These are phyloP conservation scores for Candida golubevii DNA, from an alignment of 805 yeast species.

Conservation along the genomic window DNA sequence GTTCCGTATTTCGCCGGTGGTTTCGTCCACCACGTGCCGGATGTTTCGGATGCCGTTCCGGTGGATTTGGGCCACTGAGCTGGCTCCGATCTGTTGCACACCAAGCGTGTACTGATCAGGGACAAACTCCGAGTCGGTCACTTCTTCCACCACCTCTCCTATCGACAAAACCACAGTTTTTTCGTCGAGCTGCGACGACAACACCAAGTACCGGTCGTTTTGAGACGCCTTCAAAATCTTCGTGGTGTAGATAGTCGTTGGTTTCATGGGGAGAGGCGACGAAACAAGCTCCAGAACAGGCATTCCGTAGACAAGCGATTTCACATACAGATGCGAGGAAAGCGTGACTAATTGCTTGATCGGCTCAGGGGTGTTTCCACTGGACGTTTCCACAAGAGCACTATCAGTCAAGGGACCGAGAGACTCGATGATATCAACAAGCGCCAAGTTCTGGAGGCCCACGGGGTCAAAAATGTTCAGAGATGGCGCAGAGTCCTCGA, in stretches of 20 bases:
- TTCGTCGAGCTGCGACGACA: conserved; percentile 52
- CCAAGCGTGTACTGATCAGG: conserved; percentile 57
- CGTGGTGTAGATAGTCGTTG: conserved; percentile 64
- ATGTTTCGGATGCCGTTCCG: conserved; percentile 62
- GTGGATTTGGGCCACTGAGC: conserved; percentile 69
- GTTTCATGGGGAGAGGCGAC: conserved; percentile 66
- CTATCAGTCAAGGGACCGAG: conserved; percentile 49
- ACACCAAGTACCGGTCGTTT: conserved; percentile 59
- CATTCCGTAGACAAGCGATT: conserved; percentile 52
- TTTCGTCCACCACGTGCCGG: conserved; percentile 14
- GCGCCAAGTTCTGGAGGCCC: conserved; percentile 51
- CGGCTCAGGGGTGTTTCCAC: conserved; percentile 14
- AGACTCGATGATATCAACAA: conserved; percentile 47
- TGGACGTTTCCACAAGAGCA: conserved; percentile 17
- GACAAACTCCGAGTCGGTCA: conserved; percentile 59
- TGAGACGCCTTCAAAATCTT: conserved; percentile 40
- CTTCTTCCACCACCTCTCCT: conserved; percentile 78
- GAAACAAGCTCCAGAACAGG: conserved; percentile 60
- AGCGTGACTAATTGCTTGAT: conserved; percentile 24
- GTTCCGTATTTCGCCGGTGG: conserved; percentile 4
- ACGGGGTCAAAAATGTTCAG: conserved; percentile 23
- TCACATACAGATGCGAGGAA: conserved; percentile 44
- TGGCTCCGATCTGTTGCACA: conserved; percentile 61
- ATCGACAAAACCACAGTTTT: conserved; percentile 70
- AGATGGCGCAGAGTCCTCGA: background rate